Evolutionary conservation across 768 basidiomycete species (phyloP).

Genomic region (Amanita phalloides): DNA sequence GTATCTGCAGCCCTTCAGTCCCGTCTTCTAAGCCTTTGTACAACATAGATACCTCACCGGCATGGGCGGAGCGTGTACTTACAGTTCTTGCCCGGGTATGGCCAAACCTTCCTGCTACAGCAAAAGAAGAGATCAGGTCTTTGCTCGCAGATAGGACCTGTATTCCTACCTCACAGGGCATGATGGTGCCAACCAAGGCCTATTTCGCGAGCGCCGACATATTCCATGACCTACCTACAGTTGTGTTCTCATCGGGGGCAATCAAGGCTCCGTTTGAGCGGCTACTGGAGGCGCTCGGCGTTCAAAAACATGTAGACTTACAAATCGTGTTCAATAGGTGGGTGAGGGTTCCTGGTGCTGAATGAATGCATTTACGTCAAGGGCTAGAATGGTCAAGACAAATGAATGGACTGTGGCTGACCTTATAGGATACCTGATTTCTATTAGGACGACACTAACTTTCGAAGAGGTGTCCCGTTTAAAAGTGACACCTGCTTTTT

Average conservation of each 20-base stretch:
- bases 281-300: constrained; percentile 62
- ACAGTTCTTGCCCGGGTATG: constrained; percentile 58
- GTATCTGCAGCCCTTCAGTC: constrained; percentile 43
- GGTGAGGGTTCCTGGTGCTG: constrained; percentile 5
- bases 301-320: constrained; percentile 85
- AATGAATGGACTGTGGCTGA: constrained; percentile 86
- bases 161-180: constrained; percentile 65
- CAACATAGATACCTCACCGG: constrained; percentile 53
- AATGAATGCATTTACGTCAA: not conserved
- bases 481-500: constrained; percentile 70
- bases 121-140: constrained; percentile 36
- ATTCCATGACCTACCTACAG: constrained; percentile 82
- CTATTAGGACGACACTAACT: constrained; percentile 50
- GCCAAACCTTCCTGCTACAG: constrained; percentile 42
- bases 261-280: constrained; percentile 70
- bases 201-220: constrained; percentile 84
- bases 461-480: constrained; percentile 37
- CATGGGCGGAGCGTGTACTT: constrained; percentile 79
- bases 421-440: constrained; percentile 79
- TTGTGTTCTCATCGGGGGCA: constrained; percentile 54
- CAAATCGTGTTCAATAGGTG: constrained; percentile 89
- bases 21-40: constrained; percentile 32
- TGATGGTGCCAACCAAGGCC: constrained; percentile 58
- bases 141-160: constrained; percentile 43
- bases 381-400: constrained; percentile 70